Evolutionary conservation across 1,284 basidiomycete genomes (phyloP).

Genomic region (Moesziomyces globuligerus): DNA sequence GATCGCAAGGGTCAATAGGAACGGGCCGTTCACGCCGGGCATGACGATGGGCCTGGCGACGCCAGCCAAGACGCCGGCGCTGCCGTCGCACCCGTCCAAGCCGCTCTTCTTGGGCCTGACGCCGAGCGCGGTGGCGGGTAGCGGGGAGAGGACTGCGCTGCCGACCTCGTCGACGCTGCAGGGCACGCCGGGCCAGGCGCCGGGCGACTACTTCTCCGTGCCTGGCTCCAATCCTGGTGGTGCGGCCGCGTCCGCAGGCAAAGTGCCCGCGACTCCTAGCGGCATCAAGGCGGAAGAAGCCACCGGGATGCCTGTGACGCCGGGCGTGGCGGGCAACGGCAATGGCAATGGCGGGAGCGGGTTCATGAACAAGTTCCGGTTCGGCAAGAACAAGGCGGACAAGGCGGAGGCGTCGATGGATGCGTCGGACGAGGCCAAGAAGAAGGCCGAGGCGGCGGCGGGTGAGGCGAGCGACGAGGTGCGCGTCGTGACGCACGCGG

Average conservation of each 20-base stretch:
- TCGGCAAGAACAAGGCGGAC: conserved; percentile 45
- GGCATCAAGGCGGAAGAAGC: conserved; percentile 21
- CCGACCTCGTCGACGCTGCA: conserved; percentile 26
- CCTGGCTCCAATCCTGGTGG: conserved; percentile 9
- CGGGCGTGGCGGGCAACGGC: conserved; percentile 4
- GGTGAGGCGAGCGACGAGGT: conserved; percentile 6
- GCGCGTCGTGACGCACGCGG: conserved; percentile 15
- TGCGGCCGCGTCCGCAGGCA: conserved; percentile 3
- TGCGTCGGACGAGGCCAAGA: conserved; percentile 19
- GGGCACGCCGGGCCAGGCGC: conserved; percentile 2
- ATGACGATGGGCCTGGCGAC: conserved; percentile 57
- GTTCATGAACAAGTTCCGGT: conserved; percentile 52
- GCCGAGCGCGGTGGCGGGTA: conserved; percentile 5
- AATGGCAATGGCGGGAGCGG: conserved; percentile 29
- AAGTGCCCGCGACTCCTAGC: conserved; percentile 12
- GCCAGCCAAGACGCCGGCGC: conserved; percentile 49
- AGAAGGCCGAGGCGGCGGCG: conserved; percentile 16
- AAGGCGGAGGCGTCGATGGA: conserved; percentile 20
- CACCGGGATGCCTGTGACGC: conserved; percentile 25
- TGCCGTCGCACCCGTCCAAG: conserved; percentile 29
- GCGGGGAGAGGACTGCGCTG: conserved; percentile 16
- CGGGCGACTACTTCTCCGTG: conserved; percentile 50
- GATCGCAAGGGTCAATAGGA: conserved; percentile 24
- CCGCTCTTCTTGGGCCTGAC: conserved; percentile 24
- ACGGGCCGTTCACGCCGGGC: conserved; percentile 64